These are phyloP conservation scores for Russula ochroleuca DNA, from an alignment of 768 basidiomycete species.

Conservation along the genomic window DNA sequence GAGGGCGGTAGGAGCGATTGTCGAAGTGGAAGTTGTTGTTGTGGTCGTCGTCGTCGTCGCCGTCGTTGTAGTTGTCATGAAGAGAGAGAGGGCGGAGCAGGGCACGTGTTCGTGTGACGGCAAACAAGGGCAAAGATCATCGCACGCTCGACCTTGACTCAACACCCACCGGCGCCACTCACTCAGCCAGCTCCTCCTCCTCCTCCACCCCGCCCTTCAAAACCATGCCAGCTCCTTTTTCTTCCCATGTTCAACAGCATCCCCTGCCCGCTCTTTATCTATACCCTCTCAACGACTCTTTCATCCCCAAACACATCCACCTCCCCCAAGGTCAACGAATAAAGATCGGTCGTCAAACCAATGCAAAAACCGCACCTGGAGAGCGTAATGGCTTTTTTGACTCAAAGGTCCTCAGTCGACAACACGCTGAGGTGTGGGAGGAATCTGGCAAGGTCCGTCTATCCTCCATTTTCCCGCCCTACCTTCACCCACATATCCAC, in stretches of 20 bases:
- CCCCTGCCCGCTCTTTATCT: constrained; percentile 43
- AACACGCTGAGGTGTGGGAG: constrained; percentile 99
- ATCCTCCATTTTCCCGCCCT: constrained; percentile 18
- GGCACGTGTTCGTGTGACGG: constrained; percentile 22
- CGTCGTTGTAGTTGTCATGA: constrained; percentile 12
- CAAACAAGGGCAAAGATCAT: constrained; percentile 2
- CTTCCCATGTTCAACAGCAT: constrained; percentile 24
- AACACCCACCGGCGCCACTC: constrained; percentile 14
- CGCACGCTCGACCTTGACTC: constrained; percentile 1
- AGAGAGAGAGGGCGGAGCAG: neutral
- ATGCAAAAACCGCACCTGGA: constrained; percentile 87
- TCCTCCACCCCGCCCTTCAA: neutral
- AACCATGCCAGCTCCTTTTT: constrained; percentile 25
- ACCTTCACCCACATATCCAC: constrained; percentile 24
- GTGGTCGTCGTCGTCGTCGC: neutral
- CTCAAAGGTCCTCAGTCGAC: constrained; percentile 87
- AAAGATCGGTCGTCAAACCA: constrained; percentile 95
- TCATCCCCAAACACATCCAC: constrained; percentile 91
- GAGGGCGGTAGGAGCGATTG: constrained; percentile 41
- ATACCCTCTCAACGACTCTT: constrained; percentile 92
- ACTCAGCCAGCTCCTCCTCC: constrained; percentile 1
- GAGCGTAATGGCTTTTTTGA: constrained; percentile 97
- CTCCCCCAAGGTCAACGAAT: constrained; percentile 62
- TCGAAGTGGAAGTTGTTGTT: constrained; percentile 1
- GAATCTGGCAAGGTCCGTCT: constrained; percentile 72